These are phyloP conservation scores for Lachnellula hyalina DNA, from an alignment of 2,329 filamentous ascomycete species.

Conservation along the genomic window DNA sequence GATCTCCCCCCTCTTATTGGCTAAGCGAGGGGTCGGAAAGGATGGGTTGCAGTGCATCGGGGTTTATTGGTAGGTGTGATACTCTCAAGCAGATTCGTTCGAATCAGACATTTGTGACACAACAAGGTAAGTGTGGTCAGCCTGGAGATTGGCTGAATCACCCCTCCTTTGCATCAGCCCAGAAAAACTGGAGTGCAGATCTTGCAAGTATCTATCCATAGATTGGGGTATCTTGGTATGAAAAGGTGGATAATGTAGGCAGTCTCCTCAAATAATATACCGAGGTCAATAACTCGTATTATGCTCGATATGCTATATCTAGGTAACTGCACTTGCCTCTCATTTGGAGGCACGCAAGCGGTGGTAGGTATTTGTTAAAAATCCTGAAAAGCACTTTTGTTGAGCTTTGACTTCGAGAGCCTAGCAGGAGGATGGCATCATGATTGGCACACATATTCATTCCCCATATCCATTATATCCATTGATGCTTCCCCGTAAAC, in stretches of 20 bases:
- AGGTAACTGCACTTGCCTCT: neutral
- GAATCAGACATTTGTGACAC: too few relatives aligned
- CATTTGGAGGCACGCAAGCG: too few relatives aligned
- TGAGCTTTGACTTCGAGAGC: neutral
- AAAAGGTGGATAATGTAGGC: too few relatives aligned
- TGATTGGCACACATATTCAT: neutral
- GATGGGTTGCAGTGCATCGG: neutral
- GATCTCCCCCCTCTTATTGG: neutral
- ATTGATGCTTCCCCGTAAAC: neutral
- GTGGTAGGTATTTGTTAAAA: neutral
- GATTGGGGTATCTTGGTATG: too few relatives aligned
- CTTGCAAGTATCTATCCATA: too few relatives aligned
- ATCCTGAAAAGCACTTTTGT: neutral
- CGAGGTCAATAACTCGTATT: too few relatives aligned
- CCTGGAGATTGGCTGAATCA: too few relatives aligned
- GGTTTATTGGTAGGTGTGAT: neutral
- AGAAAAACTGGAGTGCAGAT: too few relatives aligned
- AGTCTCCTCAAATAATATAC: too few relatives aligned
- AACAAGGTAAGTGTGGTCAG: too few relatives aligned
- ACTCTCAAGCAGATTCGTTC: too few relatives aligned
- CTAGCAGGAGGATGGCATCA: neutral
- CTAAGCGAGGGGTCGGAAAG: neutral
- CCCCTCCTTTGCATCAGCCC: too few relatives aligned
- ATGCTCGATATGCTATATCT: neutral
- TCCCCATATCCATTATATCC: neutral